These are phyloP conservation scores for Komagataea norvegica DNA, from an alignment of 1,139 yeast genomes.

Conservation along the genomic window DNA sequence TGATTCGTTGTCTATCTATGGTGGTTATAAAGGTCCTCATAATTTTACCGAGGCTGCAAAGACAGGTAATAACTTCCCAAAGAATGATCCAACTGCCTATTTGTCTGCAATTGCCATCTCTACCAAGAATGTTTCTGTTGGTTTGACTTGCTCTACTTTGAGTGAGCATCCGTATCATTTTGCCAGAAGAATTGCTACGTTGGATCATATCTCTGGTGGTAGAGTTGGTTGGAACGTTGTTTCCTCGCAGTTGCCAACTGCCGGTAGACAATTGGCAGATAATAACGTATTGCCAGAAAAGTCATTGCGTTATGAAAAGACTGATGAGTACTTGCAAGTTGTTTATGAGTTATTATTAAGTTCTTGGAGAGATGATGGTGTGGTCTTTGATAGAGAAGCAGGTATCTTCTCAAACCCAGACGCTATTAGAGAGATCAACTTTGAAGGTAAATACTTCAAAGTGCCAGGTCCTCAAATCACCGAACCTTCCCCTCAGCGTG, in stretches of 20 bases:
- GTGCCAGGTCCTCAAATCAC: slow-evolving; percentile 41
- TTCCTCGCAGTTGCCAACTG: slow-evolving; percentile 38
- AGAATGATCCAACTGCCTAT: slow-evolving; percentile 40
- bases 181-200: slow-evolving; percentile 40
- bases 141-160: slow-evolving; percentile 41
- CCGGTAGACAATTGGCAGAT: slow-evolving; percentile 36
- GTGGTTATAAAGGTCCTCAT: slow-evolving; percentile 40
- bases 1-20: slow-evolving; percentile 43
- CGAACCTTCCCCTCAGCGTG: slow-evolving; percentile 40
- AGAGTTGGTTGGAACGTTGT: slow-evolving; percentile 44
- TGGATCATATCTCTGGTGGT: slow-evolving; percentile 41
- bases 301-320: slow-evolving; percentile 36
- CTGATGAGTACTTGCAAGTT: slow-evolving; percentile 38
- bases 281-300: slow-evolving; percentile 35
- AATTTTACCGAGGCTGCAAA: slow-evolving; percentile 37
- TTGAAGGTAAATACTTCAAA: slow-evolving; percentile 34
- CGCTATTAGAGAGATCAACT: slow-evolving; percentile 36
- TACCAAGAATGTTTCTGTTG: slow-evolving; percentile 38
- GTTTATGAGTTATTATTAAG: slow-evolving; percentile 36
- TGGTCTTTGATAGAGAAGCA: slow-evolving; percentile 30
- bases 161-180: slow-evolving; percentile 44
- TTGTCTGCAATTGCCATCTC: slow-evolving; percentile 41
- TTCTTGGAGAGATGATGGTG: slow-evolving; percentile 43
- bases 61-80: slow-evolving; percentile 42
- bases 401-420: slow-evolving; percentile 37